Conservation (phyloP, 768 basidiomycete species). For the Scleroderma bovista region DNA sequence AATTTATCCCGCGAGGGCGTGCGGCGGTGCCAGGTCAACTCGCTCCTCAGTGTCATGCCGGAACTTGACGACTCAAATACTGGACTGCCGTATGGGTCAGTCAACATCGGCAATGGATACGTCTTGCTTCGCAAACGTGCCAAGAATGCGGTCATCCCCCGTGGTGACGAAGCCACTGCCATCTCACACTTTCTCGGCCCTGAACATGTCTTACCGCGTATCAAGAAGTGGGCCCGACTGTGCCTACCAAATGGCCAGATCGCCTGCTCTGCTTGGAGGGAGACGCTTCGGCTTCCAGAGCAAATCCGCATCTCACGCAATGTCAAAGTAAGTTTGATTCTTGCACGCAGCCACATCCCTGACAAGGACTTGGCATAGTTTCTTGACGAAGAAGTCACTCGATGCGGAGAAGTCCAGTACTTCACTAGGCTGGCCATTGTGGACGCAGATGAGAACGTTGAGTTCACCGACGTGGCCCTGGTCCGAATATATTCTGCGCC, state of each 20-base stretch:
- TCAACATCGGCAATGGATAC: background rate
- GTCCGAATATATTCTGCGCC: slow-evolving; percentile 5
- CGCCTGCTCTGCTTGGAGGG: slow-evolving; percentile 29
- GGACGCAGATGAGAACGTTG: background rate
- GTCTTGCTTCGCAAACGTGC: background rate
- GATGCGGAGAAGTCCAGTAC: slow-evolving; percentile 10
- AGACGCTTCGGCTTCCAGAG: slow-evolving; percentile 10
- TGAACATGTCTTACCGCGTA: background rate
- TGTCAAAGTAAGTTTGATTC: slow-evolving; percentile 25
- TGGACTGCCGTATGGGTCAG: background rate
- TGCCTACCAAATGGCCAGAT: slow-evolving; percentile 35
- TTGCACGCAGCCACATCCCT: background rate
- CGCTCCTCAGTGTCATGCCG: slow-evolving; percentile 10
- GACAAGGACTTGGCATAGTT: background rate
- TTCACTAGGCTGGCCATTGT: slow-evolving; percentile 5
- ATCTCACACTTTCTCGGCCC: background rate
- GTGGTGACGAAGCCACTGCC: background rate
- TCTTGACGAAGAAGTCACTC: background rate
- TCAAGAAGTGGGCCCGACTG: slow-evolving; percentile 28
- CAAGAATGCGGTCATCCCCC: background rate
- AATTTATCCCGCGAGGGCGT: slow-evolving; percentile 24
- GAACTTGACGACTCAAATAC: slow-evolving; percentile 1
- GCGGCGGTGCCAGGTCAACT: slow-evolving; percentile 13
- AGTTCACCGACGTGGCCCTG: slow-evolving; percentile 1
- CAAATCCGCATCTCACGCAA: slow-evolving; percentile 25